Evolutionary conservation across 75 land plant genomes (phyloP), one percentile per base, ranked within the genome.

Genomic region (Cryptomeria japonica): DNA sequence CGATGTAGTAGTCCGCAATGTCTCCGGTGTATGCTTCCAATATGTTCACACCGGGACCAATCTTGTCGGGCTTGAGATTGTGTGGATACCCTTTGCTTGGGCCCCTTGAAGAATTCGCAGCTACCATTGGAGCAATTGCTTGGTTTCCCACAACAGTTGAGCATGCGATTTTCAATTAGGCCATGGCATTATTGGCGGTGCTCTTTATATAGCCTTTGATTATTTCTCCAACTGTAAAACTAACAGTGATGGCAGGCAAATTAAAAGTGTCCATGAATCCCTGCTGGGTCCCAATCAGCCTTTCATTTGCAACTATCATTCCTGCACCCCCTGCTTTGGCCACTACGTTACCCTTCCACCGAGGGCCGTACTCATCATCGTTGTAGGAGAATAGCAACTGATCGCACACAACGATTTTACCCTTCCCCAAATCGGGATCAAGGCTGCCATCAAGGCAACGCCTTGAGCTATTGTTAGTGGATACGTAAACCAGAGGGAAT

Each of bases 271-370:
- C 36, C 8, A 87, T 87, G 22, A 76, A 90, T 1, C 87, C 42
- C 6, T 92, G 86, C 80, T 91, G 96, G 75, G 94, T 93, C 2
- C 95, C 95, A 8, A 47, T 0, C 10, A 8, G 51, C 51, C 51
- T 11, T 10, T 10, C 51, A 47, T 47, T 47, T 47, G 51, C 51
- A 47, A 47, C 51, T 10, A 47, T 47, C 0, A 47, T 47, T 47
- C 51, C 51, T 10, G 51, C 70, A 1, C 96, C 97, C 9, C 97
- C 97, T 10, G 95, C 94, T n/a, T 37, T 49, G 47, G 86, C 89
- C 55, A 93, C 94, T 37, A 84, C 91, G 68, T 79, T 13, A 18
- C 94, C 95, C 18, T 92, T 96, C 38, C 95, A 73, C 0, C 92
- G 46, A 56, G 75, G 92, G 31, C 85, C 80, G 22, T 47, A 10